Conservation (phyloP, 495 filamentous ascomycete species). For the Oleoguttula mirabilis region DNA sequence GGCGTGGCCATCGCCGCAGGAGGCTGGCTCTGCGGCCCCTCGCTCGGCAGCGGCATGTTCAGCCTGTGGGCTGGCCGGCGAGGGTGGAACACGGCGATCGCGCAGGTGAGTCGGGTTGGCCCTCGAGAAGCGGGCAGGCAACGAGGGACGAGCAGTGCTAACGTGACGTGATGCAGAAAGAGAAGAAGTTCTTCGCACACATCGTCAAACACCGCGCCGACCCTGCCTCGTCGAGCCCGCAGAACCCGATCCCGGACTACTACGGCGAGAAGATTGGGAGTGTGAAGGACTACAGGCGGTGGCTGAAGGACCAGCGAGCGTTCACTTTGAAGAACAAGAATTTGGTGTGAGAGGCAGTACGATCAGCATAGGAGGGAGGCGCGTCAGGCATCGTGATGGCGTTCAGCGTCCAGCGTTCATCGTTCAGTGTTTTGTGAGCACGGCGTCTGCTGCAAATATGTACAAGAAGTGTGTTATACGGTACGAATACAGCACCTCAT, state of each 20-base stretch:
- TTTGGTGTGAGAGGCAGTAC: too few relatives aligned
- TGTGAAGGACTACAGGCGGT: conserved; percentile 78
- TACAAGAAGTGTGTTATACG: neutral
- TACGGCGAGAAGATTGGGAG: conserved; percentile 94
- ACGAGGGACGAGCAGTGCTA: conserved; percentile 2
- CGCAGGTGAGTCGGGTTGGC: conserved; percentile 37
- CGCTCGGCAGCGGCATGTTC: conserved; percentile 65
- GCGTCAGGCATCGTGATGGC: too few relatives aligned
- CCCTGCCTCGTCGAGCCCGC: conserved; percentile 53
- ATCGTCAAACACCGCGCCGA: conserved; percentile 87
- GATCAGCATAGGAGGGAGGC: too few relatives aligned
- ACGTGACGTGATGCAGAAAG: conserved; percentile 53
- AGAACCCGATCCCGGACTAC: conserved; percentile 63
- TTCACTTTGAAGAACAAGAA: conserved; percentile 64
- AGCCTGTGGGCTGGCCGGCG: conserved; percentile 53
- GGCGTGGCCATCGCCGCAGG: conserved; percentile 57
- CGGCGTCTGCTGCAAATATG: neutral
- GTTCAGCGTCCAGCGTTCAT: too few relatives aligned
- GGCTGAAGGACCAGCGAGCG: conserved; percentile 95
- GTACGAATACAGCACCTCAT: neutral
- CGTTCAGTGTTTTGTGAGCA: too few relatives aligned
- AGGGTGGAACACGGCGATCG: conserved; percentile 53
- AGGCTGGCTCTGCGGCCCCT: conserved; percentile 80
- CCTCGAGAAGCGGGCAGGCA: neutral
- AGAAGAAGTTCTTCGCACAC: conserved; percentile 77